phyloP scores from a whole-genome alignment of 1,284 basidiomycete species.

The Bjerkandera adusta region DNA sequence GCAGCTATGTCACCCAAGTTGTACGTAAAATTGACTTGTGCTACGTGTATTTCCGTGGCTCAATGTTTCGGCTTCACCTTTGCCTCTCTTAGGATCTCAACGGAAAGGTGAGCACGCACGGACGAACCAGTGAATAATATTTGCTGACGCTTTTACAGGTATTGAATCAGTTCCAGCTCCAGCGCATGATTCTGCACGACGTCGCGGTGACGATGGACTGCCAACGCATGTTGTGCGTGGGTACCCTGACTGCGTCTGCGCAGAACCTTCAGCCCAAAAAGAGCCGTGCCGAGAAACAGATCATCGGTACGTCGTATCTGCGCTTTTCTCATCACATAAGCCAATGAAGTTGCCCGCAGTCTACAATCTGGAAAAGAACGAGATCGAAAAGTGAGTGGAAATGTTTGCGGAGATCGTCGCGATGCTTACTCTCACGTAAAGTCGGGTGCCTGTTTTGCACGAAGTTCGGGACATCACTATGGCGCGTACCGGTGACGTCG shows the following conservation, averaged over 20 bases:
- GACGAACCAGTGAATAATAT: not conserved
- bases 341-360: slow-evolving; percentile 37
- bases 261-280: slow-evolving; percentile 70
- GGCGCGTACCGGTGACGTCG: slow-evolving; percentile 56
- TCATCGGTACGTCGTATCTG: slow-evolving; percentile 53
- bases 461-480: slow-evolving; percentile 75
- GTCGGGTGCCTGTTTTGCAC: slow-evolving; percentile 76
- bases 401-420: slow-evolving; percentile 6
- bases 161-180: slow-evolving; percentile 60
- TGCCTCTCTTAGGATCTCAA: slow-evolving; percentile 43
- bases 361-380: slow-evolving; percentile 64
- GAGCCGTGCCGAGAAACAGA: slow-evolving; percentile 72
- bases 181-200: slow-evolving; percentile 67
- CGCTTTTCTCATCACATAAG: not conserved
- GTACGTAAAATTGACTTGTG: slow-evolving; percentile 27
- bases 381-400: slow-evolving; percentile 60
- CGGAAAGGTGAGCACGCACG: slow-evolving; percentile 37
- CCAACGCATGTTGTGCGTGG: slow-evolving; percentile 65
- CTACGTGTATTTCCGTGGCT: not conserved
- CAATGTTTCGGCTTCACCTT: too few species aligned
- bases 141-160: slow-evolving; percentile 33
- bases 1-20: slow-evolving; percentile 47
- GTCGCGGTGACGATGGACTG: slow-evolving; percentile 72
- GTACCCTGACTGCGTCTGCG: slow-evolving; percentile 59
- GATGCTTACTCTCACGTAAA: slow-evolving; percentile 24